These are phyloP conservation scores for Phaeosphaeriaceae sp. DNA, from an alignment of 2,329 filamentous ascomycete genomes.

Conservation along the genomic window DNA sequence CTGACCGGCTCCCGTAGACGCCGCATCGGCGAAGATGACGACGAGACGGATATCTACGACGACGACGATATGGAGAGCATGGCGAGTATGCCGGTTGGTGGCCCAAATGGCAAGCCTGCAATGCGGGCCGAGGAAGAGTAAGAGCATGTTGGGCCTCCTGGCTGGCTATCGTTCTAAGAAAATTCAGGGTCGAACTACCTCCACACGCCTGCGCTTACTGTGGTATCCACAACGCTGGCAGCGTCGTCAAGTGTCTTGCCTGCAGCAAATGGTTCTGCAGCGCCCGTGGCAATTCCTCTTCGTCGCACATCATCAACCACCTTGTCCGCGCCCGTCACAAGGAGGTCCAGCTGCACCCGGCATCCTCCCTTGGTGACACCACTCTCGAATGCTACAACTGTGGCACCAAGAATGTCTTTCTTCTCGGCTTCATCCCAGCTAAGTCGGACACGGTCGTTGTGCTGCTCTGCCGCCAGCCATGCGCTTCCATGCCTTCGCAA, in stretches of 20 bases:
- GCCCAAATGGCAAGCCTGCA: slow-evolving; percentile 65
- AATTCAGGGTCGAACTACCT: slow-evolving; percentile 69
- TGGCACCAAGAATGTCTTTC: slow-evolving; percentile 98
- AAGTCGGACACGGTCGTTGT: slow-evolving; percentile 99
- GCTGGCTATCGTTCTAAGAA: slow-evolving; percentile 4
- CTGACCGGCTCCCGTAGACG: slow-evolving; percentile 63
- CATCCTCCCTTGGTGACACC: slow-evolving; percentile 91
- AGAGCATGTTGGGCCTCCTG: neutral
- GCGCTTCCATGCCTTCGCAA: slow-evolving; percentile 89
- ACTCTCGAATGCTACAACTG: slow-evolving; percentile 99
- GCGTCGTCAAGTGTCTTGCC: slow-evolving; percentile 92
- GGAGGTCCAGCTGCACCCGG: slow-evolving; percentile 95
- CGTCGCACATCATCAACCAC: slow-evolving; percentile 98
- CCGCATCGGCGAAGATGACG: slow-evolving; percentile 71
- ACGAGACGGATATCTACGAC: slow-evolving; percentile 85
- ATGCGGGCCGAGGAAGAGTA: slow-evolving; percentile 69
- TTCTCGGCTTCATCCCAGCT: slow-evolving; percentile 96
- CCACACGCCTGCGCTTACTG: slow-evolving; percentile 94
- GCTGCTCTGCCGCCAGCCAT: slow-evolving; percentile 93
- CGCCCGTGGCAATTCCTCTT: slow-evolving; percentile 93
- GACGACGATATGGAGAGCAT: slow-evolving; percentile 77
- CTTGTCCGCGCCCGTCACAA: slow-evolving; percentile 97
- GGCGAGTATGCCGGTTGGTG: slow-evolving; percentile 81
- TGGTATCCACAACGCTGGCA: slow-evolving; percentile 93
- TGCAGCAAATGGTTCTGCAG: slow-evolving; percentile 99